Evolutionary conservation across 768 basidiomycete genomes (phyloP).

Genomic region (Mycena latifolia): DNA sequence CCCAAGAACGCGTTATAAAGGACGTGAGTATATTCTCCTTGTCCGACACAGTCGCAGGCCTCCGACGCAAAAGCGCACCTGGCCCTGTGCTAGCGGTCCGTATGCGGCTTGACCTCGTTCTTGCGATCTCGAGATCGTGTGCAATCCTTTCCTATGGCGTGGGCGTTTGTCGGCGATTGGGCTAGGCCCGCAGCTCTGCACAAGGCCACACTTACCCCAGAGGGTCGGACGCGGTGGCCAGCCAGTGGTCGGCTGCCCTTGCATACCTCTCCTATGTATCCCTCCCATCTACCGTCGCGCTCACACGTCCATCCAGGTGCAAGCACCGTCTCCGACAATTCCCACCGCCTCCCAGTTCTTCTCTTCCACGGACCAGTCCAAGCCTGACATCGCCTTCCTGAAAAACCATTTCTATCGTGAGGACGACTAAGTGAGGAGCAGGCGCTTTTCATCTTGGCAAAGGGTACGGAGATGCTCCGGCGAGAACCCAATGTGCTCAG

Average conservation of each 20-base stretch:
- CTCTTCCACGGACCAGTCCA: constrained; percentile 82
- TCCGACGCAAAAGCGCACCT: constrained; percentile 16
- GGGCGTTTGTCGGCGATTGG: neutral
- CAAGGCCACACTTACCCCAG: too few species aligned
- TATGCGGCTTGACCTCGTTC: neutral
- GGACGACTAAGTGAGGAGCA: constrained; percentile 93
- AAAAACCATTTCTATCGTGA: constrained; percentile 99
- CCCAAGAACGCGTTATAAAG: constrained; percentile 96
- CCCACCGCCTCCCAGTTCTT: constrained; percentile 97
- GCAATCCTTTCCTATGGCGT: too few species aligned
- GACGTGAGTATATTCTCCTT: constrained; percentile 71
- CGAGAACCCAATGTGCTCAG: constrained; percentile 91
- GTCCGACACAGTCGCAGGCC: constrained; percentile 6
- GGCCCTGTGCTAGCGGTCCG: constrained; percentile 20
- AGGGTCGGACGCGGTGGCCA: neutral
- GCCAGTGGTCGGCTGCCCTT: neutral
- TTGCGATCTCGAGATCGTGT: constrained; percentile 10
- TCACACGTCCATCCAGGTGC: constrained; percentile 69
- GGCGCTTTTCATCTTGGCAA: constrained; percentile 92
- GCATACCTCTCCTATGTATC: neutral
- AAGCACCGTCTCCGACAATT: constrained; percentile 95
- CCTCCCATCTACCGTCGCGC: neutral
- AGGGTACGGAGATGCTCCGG: constrained; percentile 85
- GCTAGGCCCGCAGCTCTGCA: neutral
- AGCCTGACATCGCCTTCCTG: constrained; percentile 95